A percentile compares a stretch with the other conserved stretches of the same genome.
Conservation (phyloP, 2,329 filamentous ascomycete species). For the Xylariales sp. region DNA sequence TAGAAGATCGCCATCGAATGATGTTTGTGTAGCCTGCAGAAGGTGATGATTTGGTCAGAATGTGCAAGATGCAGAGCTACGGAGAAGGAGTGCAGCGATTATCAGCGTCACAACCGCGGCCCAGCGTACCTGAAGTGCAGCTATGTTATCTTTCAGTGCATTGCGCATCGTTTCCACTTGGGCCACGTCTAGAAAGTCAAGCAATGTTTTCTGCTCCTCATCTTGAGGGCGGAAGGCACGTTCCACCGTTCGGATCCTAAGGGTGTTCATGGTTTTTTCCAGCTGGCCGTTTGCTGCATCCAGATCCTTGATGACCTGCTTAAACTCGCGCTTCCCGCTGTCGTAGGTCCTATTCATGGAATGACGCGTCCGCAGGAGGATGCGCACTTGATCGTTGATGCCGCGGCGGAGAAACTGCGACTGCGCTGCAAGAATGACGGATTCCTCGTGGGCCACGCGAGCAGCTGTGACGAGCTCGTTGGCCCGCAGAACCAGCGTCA, state of each 20-base stretch:
- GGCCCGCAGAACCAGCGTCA: slow-evolving; percentile 76
- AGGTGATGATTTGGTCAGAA: background rate
- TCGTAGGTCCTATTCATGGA: slow-evolving; percentile 53
- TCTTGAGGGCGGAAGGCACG: slow-evolving; percentile 54
- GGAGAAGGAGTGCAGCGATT: too few species aligned
- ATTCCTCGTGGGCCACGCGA: slow-evolving; percentile 72
- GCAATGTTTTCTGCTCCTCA: slow-evolving; percentile 57
- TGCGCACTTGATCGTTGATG: slow-evolving; percentile 50
- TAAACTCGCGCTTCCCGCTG: slow-evolving; percentile 55
- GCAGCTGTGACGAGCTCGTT: slow-evolving; percentile 80
- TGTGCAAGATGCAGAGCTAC: background rate
- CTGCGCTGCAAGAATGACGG: slow-evolving; percentile 66
- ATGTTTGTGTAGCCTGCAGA: slow-evolving; percentile 55
- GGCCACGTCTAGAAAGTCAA: slow-evolving; percentile 73
- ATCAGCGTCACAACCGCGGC: background rate
- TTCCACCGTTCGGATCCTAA: slow-evolving; percentile 62
- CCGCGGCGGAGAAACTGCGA: slow-evolving; percentile 63
- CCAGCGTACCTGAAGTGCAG: slow-evolving; percentile 58
- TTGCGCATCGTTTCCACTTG: slow-evolving; percentile 63
- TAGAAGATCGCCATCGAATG: slow-evolving; percentile 72
- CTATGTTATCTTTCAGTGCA: slow-evolving; percentile 66
- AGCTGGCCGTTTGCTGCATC: slow-evolving; percentile 64
- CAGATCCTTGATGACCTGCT: slow-evolving; percentile 57
- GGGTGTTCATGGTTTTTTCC: slow-evolving; percentile 60
- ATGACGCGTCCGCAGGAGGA: slow-evolving; percentile 47